phyloP scores from a whole-genome alignment of 1,284 basidiomycete genomes.

The Cryptococcus deneoformans region DNA sequence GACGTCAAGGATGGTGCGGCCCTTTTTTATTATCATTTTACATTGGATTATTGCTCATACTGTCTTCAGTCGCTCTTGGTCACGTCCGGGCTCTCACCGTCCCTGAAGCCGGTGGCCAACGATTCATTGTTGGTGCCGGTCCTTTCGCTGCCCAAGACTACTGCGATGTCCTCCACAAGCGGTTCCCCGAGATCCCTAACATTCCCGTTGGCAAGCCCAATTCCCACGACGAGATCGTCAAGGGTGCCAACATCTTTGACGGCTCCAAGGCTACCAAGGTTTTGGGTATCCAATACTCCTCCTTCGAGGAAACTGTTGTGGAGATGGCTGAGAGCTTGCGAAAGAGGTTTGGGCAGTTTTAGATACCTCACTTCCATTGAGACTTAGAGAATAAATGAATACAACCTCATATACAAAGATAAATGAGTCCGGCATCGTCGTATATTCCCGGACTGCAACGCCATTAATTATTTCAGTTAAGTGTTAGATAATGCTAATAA shows the following conservation, averaged over 20 bases:
- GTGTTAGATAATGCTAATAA: too few species aligned
- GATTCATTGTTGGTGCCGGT: constrained; percentile 55
- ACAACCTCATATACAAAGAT: neutral
- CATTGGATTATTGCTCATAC: too few species aligned
- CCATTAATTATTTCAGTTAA: too few species aligned
- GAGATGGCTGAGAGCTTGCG: constrained; percentile 39
- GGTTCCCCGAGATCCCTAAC: constrained; percentile 30
- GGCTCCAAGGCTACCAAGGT: constrained; percentile 36
- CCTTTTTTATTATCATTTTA: too few species aligned
- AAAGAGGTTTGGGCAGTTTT: constrained; percentile 22
- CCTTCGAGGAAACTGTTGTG: constrained; percentile 27
- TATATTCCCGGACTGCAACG: too few species aligned
- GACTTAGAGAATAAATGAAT: neutral
- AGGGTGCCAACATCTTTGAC: constrained; percentile 21
- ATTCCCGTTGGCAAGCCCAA: constrained; percentile 35
- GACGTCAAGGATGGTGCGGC: constrained; percentile 55
- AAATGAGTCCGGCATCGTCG: too few species aligned
- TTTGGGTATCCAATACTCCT: constrained; percentile 38
- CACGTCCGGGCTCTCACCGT: constrained; percentile 59
- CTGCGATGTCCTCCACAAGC: constrained; percentile 26
- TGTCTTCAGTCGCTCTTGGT: constrained; percentile 54
- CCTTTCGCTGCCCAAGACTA: constrained; percentile 37
- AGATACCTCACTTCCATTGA: neutral
- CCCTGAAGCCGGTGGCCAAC: constrained; percentile 59
- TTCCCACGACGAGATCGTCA: constrained; percentile 21